Evolutionary conservation across 2,329 filamentous ascomycete species (phyloP).

Genomic region (Pyricularia grisea): DNA sequence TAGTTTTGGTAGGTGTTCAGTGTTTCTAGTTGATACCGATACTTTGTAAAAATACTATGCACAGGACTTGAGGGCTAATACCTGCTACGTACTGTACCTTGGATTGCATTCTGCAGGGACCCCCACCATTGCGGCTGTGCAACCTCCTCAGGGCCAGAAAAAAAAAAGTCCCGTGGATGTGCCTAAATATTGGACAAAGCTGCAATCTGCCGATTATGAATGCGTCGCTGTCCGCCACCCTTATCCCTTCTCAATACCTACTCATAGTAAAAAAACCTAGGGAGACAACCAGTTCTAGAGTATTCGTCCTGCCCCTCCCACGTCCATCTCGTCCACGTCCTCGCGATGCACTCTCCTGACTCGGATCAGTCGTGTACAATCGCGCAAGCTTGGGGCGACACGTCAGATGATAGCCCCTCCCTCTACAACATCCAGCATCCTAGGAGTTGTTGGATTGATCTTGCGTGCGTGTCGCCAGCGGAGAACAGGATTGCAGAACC

Average conservation of each 20-base stretch:
- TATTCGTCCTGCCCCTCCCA: not conserved
- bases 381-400: not conserved
- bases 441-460: not conserved
- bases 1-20: not conserved
- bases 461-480: not conserved
- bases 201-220: not conserved
- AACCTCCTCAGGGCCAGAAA: not conserved
- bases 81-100: too few relatives aligned
- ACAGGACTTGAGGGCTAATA: too few relatives aligned
- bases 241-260: not conserved
- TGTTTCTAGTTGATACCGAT: not conserved
- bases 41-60: not conserved
- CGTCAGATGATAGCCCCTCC: not conserved
- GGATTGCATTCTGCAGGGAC: not conserved
- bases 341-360: not conserved
- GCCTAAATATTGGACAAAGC: not conserved
- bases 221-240: not conserved
- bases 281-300: too few relatives aligned
- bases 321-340: not conserved
- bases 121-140: not conserved
- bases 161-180: not conserved
- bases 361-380: not conserved
- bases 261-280: too few relatives aligned
- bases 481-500: not conserved
- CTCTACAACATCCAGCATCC: not conserved